phyloP scores from a whole-genome alignment of 2,329 filamentous ascomycete species.

The Hirsutella minnesotensis region DNA sequence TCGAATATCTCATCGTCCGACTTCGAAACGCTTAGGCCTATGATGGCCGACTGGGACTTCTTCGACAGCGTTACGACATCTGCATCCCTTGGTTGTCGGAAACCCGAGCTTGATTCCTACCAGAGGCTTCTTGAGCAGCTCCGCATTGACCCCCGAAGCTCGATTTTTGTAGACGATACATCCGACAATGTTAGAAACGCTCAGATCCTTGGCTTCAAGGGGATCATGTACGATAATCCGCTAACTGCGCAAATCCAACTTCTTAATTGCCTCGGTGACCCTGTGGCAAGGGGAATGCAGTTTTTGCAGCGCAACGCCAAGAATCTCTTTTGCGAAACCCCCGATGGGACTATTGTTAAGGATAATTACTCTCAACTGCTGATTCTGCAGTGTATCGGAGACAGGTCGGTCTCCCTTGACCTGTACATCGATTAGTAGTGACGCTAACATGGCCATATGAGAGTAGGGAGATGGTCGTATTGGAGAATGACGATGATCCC shows the following conservation, averaged over 20 bases:
- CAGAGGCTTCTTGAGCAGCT: background rate
- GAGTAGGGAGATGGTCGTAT: conserved; percentile 1
- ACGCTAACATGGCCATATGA: too few species aligned
- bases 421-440: too few species aligned
- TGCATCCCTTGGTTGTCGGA: background rate
- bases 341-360: too few species aligned
- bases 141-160: background rate
- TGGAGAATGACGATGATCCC: background rate
- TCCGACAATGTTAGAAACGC: background rate
- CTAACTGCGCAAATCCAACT: too few species aligned
- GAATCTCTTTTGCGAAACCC: too few species aligned
- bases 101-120: background rate
- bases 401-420: too few species aligned
- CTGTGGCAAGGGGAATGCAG: too few species aligned
- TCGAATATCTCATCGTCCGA: conserved; percentile 1
- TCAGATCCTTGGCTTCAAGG: background rate
- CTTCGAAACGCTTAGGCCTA: background rate
- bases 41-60: conserved; percentile 1
- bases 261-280: too few species aligned
- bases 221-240: background rate
- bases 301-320: too few species aligned
- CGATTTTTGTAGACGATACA: background rate
- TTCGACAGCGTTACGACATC: background rate
- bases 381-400: too few species aligned
- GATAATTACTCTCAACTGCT: too few species aligned